Evolutionary conservation across 2,329 filamentous ascomycete species (phyloP).

Genomic region (Neofusicoccum sp.): DNA sequence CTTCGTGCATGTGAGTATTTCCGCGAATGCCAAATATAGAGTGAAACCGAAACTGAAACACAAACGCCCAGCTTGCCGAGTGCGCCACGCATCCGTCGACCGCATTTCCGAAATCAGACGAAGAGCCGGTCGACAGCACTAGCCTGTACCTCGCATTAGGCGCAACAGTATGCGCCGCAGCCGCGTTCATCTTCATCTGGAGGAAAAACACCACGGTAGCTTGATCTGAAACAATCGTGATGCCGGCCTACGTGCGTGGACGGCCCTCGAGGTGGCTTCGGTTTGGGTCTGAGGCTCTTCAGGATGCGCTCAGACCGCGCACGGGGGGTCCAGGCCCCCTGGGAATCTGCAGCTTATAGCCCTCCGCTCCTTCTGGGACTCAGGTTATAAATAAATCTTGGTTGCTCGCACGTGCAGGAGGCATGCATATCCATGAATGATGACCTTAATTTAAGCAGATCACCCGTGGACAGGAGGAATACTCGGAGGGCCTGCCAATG

Average conservation of each 20-base stretch:
- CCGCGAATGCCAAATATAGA: conserved; percentile 33
- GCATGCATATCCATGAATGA: neutral
- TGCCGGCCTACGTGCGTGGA: neutral
- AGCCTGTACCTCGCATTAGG: conserved; percentile 82
- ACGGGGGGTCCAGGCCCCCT: neutral
- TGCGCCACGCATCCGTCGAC: conserved; percentile 85
- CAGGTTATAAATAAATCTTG: conserved; percentile 4
- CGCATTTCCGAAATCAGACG: conserved; percentile 85
- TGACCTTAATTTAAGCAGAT: conserved; percentile 1
- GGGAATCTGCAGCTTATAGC: neutral
- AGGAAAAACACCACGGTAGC: conserved; percentile 38
- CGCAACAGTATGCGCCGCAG: conserved; percentile 61
- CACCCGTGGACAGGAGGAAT: conserved; percentile 2
- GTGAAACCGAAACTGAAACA: conserved; percentile 6
- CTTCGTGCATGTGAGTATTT: conserved; percentile 64
- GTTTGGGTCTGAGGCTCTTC: neutral
- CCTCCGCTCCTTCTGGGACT: neutral
- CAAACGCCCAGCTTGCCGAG: conserved; percentile 66
- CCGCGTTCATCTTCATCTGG: conserved; percentile 61
- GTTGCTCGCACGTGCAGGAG: neutral
- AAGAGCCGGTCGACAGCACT: conserved; percentile 79
- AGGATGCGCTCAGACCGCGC: conserved; percentile 2
- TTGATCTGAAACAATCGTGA: neutral
- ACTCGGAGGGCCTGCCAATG: neutral
- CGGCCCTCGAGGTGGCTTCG: neutral